Evolutionary conservation across 495 filamentous ascomycete species (phyloP).

Genomic region (Trichoderma parareesei): DNA sequence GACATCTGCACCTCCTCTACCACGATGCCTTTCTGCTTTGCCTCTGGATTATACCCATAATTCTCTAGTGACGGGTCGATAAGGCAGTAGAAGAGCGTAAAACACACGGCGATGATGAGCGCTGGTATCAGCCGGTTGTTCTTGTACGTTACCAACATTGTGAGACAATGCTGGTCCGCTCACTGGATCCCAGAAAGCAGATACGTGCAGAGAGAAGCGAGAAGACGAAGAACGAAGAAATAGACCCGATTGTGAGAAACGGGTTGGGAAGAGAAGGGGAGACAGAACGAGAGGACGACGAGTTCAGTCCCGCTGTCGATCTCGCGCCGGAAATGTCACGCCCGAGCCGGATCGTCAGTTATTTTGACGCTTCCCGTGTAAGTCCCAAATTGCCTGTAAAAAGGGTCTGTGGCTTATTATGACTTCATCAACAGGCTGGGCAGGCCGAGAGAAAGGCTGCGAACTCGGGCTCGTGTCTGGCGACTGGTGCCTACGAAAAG

Average conservation of each 20-base stretch:
- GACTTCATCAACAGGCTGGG: neutral
- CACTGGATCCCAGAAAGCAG: too few species aligned
- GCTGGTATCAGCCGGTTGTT: constrained; percentile 7
- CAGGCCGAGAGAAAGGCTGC: neutral
- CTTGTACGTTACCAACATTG: constrained; percentile 5
- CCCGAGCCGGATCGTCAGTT: neutral
- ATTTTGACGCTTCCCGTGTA: neutral
- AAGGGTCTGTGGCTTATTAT: neutral
- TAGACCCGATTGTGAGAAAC: neutral
- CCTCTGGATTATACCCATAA: neutral
- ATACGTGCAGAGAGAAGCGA: too few species aligned
- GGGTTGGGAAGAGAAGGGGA: neutral
- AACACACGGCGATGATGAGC: neutral
- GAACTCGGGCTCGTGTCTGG: neutral
- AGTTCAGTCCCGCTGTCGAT: neutral
- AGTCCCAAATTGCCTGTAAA: neutral
- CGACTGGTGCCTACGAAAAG: neutral
- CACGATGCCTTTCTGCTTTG: neutral
- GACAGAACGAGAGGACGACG: neutral
- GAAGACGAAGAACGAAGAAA: neutral
- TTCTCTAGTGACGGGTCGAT: neutral
- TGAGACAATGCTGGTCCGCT: neutral
- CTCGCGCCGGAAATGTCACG: neutral
- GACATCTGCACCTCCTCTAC: neutral
- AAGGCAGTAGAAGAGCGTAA: constrained; percentile 1